Percentiles rank a stretch among this genome's conserved stretches.
Evolutionary conservation across 2,329 filamentous ascomycete species (phyloP).

Genomic region (Tolypocladium inflatum): DNA sequence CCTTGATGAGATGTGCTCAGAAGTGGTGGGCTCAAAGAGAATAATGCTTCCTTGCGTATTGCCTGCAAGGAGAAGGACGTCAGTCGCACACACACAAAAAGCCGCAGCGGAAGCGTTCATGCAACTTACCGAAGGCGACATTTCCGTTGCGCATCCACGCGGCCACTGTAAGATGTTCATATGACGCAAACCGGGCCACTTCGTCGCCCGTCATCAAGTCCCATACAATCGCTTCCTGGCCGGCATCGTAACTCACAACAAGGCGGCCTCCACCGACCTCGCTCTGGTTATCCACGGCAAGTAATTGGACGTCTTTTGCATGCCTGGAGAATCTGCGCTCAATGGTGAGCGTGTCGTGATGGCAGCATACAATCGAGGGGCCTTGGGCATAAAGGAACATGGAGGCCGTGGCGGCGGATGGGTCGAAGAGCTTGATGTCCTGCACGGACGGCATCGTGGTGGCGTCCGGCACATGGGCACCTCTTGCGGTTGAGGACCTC

Average conservation of each 20-base stretch:
- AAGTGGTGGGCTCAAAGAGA: conserved; percentile 85
- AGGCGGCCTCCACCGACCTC: conserved; percentile 75
- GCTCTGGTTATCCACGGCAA: conserved; percentile 86
- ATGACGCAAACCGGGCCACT: conserved; percentile 84
- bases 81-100: neutral
- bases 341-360: conserved; percentile 85
- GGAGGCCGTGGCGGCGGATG: conserved; percentile 82
- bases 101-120: neutral
- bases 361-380: conserved; percentile 72
- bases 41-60: conserved; percentile 91
- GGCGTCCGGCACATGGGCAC: conserved; percentile 38
- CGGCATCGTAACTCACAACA: conserved; percentile 86
- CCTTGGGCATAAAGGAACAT: conserved; percentile 86
- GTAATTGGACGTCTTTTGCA: conserved; percentile 69
- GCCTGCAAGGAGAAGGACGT: conserved; percentile 39
- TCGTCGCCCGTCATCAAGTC: conserved; percentile 88
- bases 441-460: conserved; percentile 38
- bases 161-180: conserved; percentile 75
- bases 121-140: conserved; percentile 77
- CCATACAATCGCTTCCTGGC: conserved; percentile 93
- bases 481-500: conserved; percentile 38
- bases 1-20: conserved; percentile 81
- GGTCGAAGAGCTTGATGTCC: conserved; percentile 58
- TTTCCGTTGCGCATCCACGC: conserved; percentile 97
- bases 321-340: conserved; percentile 81